Base-by-base conservation (phyloP, 176 grass and related monocot species). In the Leersia perrieri region DNA sequence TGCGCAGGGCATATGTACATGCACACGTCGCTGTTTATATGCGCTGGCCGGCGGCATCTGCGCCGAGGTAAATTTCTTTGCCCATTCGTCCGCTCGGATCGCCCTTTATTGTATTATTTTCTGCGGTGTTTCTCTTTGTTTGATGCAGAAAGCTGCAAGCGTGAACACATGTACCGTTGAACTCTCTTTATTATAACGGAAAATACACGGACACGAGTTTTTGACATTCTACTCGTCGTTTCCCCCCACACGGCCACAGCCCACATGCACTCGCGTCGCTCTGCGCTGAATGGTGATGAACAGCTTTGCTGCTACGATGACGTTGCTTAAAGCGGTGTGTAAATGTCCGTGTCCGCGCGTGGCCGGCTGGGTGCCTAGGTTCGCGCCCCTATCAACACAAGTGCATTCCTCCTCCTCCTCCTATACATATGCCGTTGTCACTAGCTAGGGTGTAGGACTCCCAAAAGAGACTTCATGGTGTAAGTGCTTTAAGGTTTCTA, bases 91-190 rank as follows among this genome's bases (percentile, higher is more conserved):
- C 18, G 47, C 47, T 53, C 18, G n/a, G n/a, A n/a, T n/a, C n/a
- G n/a, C n/a, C 5, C 47, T 20, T 53, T 22, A 5, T 6, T 53
- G 0, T 22, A n/a, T 31, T 22, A 39, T 53, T 41, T 5, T 18
- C 53, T 30, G 78, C 35, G 67, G 60, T 39, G 14, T 33, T 71
- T 81, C 67, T n/a, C 20, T 33, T 26, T n/a, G n/a, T 53, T 82
- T 36, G 31, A 63, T 42, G 68, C 38, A 82, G 68, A 63, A 82
- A 62, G 53, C 41, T 81, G 68, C 53, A 26, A 62, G 22, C 68
- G 38, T 68, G 53, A 72, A 81, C 70, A 12, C 20, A 9, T 81
- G 68, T 35, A 42, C 35, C 26, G n/a, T 81, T 81, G 66, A 34
- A 81, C 53, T 40, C 13, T 27, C 31, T 23, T n/a, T 2, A 18